Evolutionary conservation across 768 basidiomycete genomes (phyloP).

Genomic region (Ramaria sp.): DNA sequence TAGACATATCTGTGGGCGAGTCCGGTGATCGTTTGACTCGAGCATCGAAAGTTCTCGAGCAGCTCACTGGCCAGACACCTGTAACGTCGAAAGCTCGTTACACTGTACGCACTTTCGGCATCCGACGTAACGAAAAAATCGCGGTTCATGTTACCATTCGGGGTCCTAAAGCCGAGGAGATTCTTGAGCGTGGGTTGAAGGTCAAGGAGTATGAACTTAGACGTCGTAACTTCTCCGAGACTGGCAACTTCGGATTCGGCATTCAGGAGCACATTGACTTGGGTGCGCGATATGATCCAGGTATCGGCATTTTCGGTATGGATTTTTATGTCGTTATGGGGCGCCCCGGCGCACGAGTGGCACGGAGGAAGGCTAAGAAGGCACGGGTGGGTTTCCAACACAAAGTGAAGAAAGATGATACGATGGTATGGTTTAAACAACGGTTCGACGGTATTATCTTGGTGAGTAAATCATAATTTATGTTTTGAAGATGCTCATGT

Average conservation of each 20-base stretch:
- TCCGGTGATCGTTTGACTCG: constrained; percentile 98
- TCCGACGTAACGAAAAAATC: constrained; percentile 99
- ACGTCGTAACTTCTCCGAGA: constrained; percentile 96
- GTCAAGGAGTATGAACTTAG: constrained; percentile 99
- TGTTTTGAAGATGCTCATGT: neutral
- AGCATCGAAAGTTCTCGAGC: constrained; percentile 98
- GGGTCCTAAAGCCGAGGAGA: constrained; percentile 99
- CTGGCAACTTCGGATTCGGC: constrained; percentile 99
- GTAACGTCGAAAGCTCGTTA: constrained; percentile 99
- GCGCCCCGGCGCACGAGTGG: constrained; percentile 85
- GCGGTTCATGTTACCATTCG: constrained; percentile 98
- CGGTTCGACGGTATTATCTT: constrained; percentile 97
- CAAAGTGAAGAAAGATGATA: constrained; percentile 91
- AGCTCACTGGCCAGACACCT: constrained; percentile 97
- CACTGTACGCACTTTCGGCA: constrained; percentile 98
- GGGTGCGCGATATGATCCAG: constrained; percentile 96
- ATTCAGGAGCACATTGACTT: constrained; percentile 99
- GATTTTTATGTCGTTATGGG: constrained; percentile 99
- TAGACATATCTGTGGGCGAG: constrained; percentile 99
- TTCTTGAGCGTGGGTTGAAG: constrained; percentile 96
- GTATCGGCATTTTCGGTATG: constrained; percentile 99
- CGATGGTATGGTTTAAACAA: constrained; percentile 99
- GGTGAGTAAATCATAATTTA: constrained; percentile 33
- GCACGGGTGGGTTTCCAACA: constrained; percentile 80
- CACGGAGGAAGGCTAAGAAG: constrained; percentile 83